Evolutionary conservation across 2,329 filamentous ascomycete species (phyloP).

Genomic region (Xenoacremonium recifei): DNA sequence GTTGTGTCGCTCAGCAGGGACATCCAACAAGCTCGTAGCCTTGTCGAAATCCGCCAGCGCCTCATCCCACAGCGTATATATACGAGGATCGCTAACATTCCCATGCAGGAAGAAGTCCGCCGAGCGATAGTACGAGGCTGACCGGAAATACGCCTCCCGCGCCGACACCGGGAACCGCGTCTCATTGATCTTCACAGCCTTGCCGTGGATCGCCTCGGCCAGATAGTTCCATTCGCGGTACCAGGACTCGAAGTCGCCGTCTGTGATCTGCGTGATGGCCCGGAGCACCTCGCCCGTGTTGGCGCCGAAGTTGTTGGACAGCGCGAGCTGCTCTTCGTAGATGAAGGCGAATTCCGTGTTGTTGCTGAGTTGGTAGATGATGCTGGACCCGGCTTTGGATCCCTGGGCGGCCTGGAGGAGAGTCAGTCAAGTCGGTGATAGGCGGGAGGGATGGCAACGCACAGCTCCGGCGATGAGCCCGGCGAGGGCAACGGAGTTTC

Average conservation of each 20-base stretch:
- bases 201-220: constrained; percentile 3
- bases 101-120: constrained; percentile 43
- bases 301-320: constrained; percentile 12
- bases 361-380: constrained; percentile 12
- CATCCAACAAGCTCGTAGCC: constrained; percentile 32
- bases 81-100: constrained; percentile 38
- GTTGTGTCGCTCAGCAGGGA: constrained; percentile 31
- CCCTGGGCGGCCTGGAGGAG: not conserved
- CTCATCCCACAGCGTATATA: constrained; percentile 34
- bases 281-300: constrained; percentile 13
- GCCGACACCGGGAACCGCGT: constrained; percentile 14
- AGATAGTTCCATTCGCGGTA: constrained; percentile 7
- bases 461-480: not conserved
- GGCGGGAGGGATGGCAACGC: not conserved
- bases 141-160: constrained; percentile 32
- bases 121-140: constrained; percentile 40
- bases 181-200: not conserved
- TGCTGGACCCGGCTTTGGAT: not conserved
- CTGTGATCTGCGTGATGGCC: constrained; percentile 8
- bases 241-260: constrained; percentile 7
- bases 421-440: not conserved
- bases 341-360: constrained; percentile 15
- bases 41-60: constrained; percentile 36
- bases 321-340: constrained; percentile 12
- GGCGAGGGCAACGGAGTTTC: not conserved